These are phyloP conservation scores for Psilocybe subaeruginosa DNA, from an alignment of 768 basidiomycete genomes.

Conservation along the genomic window DNA sequence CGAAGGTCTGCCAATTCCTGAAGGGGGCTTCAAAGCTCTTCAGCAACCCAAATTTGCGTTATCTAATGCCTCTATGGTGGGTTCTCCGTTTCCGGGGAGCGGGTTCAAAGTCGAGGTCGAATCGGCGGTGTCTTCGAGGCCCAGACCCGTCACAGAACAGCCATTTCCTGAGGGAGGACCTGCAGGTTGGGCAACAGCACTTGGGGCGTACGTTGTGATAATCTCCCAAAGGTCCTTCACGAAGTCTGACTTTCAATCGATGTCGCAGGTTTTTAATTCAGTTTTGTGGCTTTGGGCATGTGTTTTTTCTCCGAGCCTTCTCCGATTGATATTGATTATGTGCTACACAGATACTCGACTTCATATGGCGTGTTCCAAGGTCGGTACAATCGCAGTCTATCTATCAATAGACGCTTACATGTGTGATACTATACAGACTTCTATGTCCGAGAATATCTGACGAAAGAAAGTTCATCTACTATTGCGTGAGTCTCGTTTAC, in stretches of 20 bases:
- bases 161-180: conserved; percentile 22
- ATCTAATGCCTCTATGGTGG: background rate
- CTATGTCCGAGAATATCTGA: conserved; percentile 11
- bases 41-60: background rate
- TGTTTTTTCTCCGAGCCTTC: background rate
- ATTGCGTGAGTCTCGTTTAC: conserved; percentile 2
- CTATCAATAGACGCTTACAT: background rate
- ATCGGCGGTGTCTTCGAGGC: background rate
- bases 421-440: background rate
- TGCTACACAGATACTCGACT: conserved; percentile 2
- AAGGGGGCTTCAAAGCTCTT: background rate
- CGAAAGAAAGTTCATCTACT: conserved; percentile 6
- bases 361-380: conserved; percentile 18
- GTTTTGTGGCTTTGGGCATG: conserved; percentile 21
- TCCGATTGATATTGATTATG: background rate
- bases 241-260: background rate
- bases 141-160: background rate
- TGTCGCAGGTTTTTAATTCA: conserved; percentile 20
- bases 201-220: conserved; percentile 18
- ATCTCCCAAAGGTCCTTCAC: background rate
- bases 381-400: background rate
- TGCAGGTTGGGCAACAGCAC: conserved; percentile 18
- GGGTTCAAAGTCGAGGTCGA: background rate
- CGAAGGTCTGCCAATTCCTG: background rate
- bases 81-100: background rate